Base-by-base conservation (phyloP, 2,329 filamentous ascomycete species). In the Paracoccidioides lutzii region DNA sequence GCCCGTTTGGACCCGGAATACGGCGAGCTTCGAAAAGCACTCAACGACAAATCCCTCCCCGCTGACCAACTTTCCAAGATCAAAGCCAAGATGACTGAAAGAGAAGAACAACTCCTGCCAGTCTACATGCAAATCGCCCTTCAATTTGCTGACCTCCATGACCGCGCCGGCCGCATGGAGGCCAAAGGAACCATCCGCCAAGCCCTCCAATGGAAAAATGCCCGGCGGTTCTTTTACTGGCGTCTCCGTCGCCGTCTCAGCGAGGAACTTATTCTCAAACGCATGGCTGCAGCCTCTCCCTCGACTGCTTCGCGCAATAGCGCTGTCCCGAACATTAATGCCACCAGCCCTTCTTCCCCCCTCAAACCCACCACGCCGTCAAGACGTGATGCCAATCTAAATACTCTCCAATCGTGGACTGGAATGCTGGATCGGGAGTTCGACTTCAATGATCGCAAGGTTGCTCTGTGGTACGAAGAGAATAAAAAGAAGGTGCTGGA, bases 201-300 rank as follows among this genome's bases (percentile, higher is more conserved):
- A 65, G 76, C 83, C 10, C 80, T 98, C 43, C 81, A 85, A 66
- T 97, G 91, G 93, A 79, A 82, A 70, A 87, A 95, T 65, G 85
- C 91, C 8, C 85, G 93, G 62, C 86, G 91, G 68, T 97, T 93
- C 88, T 97, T 98, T 80, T 98, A 97, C 86, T 98, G 94, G 93
- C 91, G 93, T 74, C 85, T 96, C 60, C 90, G 94, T 73, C 87
- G 93, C 70, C 84, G 93, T 75, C 80, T 98, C 69, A 97, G 94
- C 74, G 93, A 98, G 76, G 93, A 98, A 76, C 88, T 94, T 73
- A 89, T 98, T 65, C 80, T 98, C 71, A 93, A 90, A 76, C 89
- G 89, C 74, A 88, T 98, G 81, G 77, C 67, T 62, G 70, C 67
- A 61, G 78, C 58, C 61, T 71, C 66, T 61, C 69, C 67, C 58